phyloP scores from a whole-genome alignment of 306 rosid genomes.

The Arachis hypogaea region DNA sequence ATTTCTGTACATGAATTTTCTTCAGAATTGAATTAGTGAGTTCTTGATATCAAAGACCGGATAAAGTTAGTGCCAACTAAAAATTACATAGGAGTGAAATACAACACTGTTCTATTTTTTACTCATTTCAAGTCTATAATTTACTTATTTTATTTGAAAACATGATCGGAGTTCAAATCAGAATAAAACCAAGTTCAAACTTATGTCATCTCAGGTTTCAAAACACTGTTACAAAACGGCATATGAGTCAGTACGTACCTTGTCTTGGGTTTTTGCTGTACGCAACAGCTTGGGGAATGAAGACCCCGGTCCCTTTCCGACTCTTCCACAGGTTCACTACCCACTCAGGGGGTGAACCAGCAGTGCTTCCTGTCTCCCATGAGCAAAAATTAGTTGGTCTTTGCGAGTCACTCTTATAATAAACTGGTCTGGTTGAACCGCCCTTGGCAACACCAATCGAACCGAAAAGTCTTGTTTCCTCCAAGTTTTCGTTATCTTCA shows the following conservation, averaged over 20 bases:
- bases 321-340: constrained; percentile 47
- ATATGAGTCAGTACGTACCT: constrained; percentile 48
- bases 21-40: too few species aligned
- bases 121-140: too few species aligned
- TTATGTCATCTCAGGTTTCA: too few species aligned
- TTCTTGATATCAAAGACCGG: too few species aligned
- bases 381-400: constrained; percentile 29
- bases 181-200: too few species aligned
- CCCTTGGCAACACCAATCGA: constrained; percentile 1
- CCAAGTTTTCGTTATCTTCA: constrained; percentile 40
- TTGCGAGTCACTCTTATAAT: not conserved
- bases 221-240: not conserved
- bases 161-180: too few species aligned
- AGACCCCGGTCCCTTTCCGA: constrained; percentile 68
- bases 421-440: not conserved
- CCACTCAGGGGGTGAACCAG: constrained; percentile 40
- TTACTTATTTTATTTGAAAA: too few species aligned
- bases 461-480: constrained; percentile 21
- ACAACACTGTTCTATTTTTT: too few species aligned
- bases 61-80: too few species aligned
- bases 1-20: too few species aligned
- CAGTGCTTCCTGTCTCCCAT: constrained; percentile 38
- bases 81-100: too few species aligned
- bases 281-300: constrained; percentile 56
- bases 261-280: constrained; percentile 31